A percentile compares a stretch with the other conserved stretches of the same genome.
Evolutionary conservation across 1,284 basidiomycete species (phyloP).

Genomic region (Fomitopsis pinicola): DNA sequence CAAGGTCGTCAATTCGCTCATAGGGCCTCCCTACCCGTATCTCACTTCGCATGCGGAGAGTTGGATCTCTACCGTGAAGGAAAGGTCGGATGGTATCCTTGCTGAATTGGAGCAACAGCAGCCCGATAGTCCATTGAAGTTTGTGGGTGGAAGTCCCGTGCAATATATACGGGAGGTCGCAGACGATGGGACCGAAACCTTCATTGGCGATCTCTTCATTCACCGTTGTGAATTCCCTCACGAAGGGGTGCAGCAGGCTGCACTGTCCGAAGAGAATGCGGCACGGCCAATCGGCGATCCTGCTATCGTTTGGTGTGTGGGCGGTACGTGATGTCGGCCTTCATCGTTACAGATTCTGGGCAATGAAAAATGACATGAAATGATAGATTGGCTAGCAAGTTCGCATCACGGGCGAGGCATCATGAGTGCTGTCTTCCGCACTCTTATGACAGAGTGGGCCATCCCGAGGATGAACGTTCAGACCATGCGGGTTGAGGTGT

Average conservation of each 20-base stretch:
- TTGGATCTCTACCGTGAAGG: slow-evolving; percentile 27
- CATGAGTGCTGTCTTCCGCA: slow-evolving; percentile 55
- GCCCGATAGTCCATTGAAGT: slow-evolving; percentile 22
- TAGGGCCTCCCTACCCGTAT: slow-evolving; percentile 50
- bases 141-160: slow-evolving; percentile 39
- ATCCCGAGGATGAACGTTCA: slow-evolving; percentile 54
- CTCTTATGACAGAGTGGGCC: slow-evolving; percentile 50
- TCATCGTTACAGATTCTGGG: neutral
- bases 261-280: slow-evolving; percentile 34
- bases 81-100: slow-evolving; percentile 29
- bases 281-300: slow-evolving; percentile 38
- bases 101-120: slow-evolving; percentile 31
- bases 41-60: slow-evolving; percentile 33
- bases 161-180: slow-evolving; percentile 41
- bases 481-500: slow-evolving; percentile 39
- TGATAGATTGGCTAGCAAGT: slow-evolving; percentile 40
- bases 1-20: slow-evolving; percentile 40
- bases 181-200: slow-evolving; percentile 43
- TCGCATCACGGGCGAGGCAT: slow-evolving; percentile 62
- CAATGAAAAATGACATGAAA: neutral
- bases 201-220: slow-evolving; percentile 41
- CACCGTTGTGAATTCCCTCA: slow-evolving; percentile 31
- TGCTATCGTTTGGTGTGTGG: slow-evolving; percentile 48
- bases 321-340: slow-evolving; percentile 33
- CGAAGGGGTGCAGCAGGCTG: slow-evolving; percentile 25